These are phyloP conservation scores for Barnettozyma salicaria DNA, from an alignment of 805 yeast species.

Conservation along the genomic window DNA sequence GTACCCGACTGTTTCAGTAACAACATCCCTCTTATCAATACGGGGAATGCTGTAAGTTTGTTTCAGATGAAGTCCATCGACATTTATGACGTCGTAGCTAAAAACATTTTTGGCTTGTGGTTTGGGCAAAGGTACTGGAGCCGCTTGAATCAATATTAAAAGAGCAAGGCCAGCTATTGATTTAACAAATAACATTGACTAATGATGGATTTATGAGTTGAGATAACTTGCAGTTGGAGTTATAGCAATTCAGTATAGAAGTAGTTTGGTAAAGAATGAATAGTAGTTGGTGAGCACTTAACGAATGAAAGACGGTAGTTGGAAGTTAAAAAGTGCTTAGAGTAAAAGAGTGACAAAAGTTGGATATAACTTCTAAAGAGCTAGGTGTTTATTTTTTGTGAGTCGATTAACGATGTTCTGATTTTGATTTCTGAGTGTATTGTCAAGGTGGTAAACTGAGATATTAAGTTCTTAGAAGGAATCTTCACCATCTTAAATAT, in stretches of 20 bases:
- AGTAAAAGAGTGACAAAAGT: conserved; percentile 25
- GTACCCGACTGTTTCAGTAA: conserved; percentile 18
- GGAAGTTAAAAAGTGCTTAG: conserved; percentile 11
- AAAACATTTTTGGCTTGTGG: conserved; percentile 17
- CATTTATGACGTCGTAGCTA: conserved; percentile 25
- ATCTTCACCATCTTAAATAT: too few species aligned
- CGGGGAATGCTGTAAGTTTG: conserved; percentile 19
- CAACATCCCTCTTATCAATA: conserved; percentile 15
- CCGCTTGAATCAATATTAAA: conserved; percentile 18
- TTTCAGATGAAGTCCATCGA: conserved; percentile 25
- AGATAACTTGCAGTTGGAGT: neutral
- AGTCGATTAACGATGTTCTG: too few species aligned
- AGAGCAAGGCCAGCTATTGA: conserved; percentile 19
- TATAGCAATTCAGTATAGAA: neutral
- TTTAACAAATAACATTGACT: conserved; percentile 23
- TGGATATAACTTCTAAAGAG: conserved; percentile 13
- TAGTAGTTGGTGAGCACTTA: conserved; percentile 22
- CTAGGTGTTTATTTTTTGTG: too few species aligned
- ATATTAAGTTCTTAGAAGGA: too few species aligned
- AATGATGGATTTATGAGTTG: neutral
- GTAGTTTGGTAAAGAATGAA: conserved; percentile 13
- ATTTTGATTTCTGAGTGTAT: too few species aligned
- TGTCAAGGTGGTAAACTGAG: too few species aligned
- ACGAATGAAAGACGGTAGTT: conserved; percentile 22
- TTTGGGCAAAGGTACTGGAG: conserved; percentile 18